phyloP scores from a whole-genome alignment of 305 asterid species.

The Fraxinus baroniana region DNA sequence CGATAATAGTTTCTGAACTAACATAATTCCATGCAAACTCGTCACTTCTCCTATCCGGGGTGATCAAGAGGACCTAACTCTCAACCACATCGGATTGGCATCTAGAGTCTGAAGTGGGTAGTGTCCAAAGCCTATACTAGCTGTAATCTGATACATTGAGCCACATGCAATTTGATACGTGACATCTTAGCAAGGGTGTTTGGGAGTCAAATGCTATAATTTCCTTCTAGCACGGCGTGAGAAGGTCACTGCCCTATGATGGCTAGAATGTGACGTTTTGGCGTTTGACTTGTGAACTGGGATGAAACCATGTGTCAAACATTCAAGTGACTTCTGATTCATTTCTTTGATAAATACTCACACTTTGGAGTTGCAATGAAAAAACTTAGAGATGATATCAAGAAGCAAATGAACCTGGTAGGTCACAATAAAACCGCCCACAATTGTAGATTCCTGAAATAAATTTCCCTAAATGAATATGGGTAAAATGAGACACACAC shows the following conservation, averaged over 20 bases:
- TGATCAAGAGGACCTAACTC: background rate
- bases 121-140: background rate
- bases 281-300: background rate
- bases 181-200: background rate
- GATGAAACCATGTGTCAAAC: background rate
- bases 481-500: background rate
- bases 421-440: background rate
- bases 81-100: background rate
- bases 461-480: background rate
- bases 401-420: conserved; percentile 40
- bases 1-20: too few relatives aligned
- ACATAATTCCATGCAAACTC: background rate
- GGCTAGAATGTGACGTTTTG: background rate
- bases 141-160: background rate
- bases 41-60: background rate
- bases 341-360: background rate
- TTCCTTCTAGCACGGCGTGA: background rate
- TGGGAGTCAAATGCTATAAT: background rate
- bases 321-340: background rate
- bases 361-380: conserved; percentile 33
- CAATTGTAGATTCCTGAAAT: background rate
- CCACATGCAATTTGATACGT: background rate
- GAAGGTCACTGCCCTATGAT: background rate
- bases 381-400: conserved; percentile 47
- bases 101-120: background rate